phyloP scores from a whole-genome alignment of 2,329 filamentous ascomycete genomes.

The Chalara sp. region DNA sequence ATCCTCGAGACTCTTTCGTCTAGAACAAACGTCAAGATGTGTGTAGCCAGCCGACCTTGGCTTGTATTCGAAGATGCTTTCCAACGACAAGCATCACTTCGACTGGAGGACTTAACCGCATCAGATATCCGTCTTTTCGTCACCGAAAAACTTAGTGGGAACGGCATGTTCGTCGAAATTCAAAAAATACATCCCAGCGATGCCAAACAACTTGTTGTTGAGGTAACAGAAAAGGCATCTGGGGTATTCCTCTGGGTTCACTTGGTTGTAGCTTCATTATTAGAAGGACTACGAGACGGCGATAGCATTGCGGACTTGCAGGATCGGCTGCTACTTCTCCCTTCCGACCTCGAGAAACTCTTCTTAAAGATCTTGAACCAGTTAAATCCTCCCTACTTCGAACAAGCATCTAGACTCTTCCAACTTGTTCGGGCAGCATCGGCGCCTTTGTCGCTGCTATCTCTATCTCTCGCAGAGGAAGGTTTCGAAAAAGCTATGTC shows the following conservation, averaged over 20 bases:
- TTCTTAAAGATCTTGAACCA: background rate
- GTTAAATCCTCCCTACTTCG: background rate
- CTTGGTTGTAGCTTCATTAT: slow-evolving; percentile 5
- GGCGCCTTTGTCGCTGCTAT: background rate
- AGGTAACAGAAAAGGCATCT: background rate
- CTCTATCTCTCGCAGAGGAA: background rate
- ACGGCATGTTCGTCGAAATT: background rate
- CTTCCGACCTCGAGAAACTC: slow-evolving; percentile 2
- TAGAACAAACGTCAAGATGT: slow-evolving; percentile 9
- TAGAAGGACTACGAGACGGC: slow-evolving; percentile 1
- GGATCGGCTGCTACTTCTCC: background rate
- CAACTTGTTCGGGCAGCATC: background rate
- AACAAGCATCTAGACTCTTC: background rate
- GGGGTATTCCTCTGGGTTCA: slow-evolving; percentile 8
- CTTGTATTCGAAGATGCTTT: slow-evolving; percentile 10
- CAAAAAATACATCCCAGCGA: background rate
- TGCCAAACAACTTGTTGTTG: background rate
- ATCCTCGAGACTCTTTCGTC: background rate
- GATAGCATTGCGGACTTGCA: slow-evolving; percentile 2
- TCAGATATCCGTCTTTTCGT: background rate
- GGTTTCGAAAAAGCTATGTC: background rate
- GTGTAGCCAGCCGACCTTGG: slow-evolving; percentile 12
- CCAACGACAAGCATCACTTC: background rate
- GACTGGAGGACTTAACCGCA: slow-evolving; percentile 6
- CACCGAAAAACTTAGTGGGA: background rate